These are phyloP conservation scores for Colletotrichum sp. DNA, from an alignment of 2,329 filamentous ascomycete genomes.

Conservation along the genomic window DNA sequence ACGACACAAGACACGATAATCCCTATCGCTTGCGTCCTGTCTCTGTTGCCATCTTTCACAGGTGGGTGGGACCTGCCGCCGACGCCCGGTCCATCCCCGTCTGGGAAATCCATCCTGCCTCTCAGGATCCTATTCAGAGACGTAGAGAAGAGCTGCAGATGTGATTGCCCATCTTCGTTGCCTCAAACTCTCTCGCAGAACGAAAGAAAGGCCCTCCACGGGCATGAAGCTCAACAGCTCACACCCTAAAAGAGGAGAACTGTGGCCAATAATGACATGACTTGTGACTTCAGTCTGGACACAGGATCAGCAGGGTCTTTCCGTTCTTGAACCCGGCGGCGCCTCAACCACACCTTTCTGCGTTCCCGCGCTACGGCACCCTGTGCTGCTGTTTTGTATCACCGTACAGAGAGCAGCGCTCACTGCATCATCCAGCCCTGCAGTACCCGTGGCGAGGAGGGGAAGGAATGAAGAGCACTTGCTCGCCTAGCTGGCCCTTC, in stretches of 20 bases:
- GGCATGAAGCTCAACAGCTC: neutral
- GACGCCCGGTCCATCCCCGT: neutral
- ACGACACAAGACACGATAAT: neutral
- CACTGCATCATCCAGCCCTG: constrained; percentile 22
- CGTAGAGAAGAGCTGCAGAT: neutral
- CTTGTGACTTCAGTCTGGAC: constrained; percentile 17
- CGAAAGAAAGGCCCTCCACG: neutral
- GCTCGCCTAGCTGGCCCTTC: neutral
- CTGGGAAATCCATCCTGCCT: neutral
- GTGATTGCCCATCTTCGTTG: neutral
- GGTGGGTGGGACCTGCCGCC: neutral
- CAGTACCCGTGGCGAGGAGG: constrained; percentile 9
- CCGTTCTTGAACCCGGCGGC: constrained; percentile 5
- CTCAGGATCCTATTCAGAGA: neutral
- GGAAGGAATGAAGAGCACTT: neutral
- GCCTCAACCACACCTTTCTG: neutral
- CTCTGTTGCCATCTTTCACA: neutral
- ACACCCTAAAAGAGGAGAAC: neutral
- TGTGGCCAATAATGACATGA: constrained; percentile 19
- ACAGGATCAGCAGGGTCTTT: constrained; percentile 24
- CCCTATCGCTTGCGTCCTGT: constrained; percentile 14
- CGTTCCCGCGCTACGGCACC: neutral
- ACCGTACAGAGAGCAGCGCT: neutral
- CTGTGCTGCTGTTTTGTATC: neutral
- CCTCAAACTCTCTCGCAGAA: neutral